A percentile compares a stretch with the other conserved stretches of the same genome.
Evolutionary conservation across 2,329 filamentous ascomycete genomes (phyloP).

Genomic region (Xylaria sp.): DNA sequence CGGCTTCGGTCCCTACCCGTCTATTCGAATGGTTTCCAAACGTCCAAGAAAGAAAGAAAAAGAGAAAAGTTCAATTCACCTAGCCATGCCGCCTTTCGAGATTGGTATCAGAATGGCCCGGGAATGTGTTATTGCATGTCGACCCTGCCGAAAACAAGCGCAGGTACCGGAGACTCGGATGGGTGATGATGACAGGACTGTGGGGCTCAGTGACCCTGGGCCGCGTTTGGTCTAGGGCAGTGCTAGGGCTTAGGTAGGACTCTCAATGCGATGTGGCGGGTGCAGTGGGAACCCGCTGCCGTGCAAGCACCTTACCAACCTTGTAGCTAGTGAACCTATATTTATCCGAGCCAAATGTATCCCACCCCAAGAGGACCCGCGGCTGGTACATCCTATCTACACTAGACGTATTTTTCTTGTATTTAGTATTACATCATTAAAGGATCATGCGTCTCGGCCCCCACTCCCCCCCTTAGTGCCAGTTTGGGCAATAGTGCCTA

Average conservation of each 20-base stretch:
- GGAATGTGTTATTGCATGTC: not conserved
- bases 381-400: too few species aligned
- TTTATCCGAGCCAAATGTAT: not conserved
- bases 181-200: not conserved
- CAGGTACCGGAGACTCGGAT: not conserved
- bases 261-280: too few species aligned
- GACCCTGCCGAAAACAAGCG: not conserved
- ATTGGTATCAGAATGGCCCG: not conserved
- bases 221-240: not conserved
- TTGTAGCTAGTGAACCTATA: not conserved
- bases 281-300: not conserved
- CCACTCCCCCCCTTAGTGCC: too few species aligned
- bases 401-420: too few species aligned
- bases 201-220: constrained; percentile 5
- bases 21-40: constrained; percentile 4
- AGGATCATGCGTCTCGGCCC: too few species aligned
- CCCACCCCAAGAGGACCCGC: too few species aligned
- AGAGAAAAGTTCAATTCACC: too few species aligned
- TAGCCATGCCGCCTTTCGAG: constrained; percentile 9
- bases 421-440: too few species aligned
- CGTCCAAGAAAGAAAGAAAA: too few species aligned
- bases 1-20: constrained; percentile 11
- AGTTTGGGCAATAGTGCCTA: too few species aligned
- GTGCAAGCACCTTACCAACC: not conserved
- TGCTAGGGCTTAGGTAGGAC: too few species aligned